Conservation (phyloP, 495 filamentous ascomycete genomes). For the Astrocystis sublimbata region DNA sequence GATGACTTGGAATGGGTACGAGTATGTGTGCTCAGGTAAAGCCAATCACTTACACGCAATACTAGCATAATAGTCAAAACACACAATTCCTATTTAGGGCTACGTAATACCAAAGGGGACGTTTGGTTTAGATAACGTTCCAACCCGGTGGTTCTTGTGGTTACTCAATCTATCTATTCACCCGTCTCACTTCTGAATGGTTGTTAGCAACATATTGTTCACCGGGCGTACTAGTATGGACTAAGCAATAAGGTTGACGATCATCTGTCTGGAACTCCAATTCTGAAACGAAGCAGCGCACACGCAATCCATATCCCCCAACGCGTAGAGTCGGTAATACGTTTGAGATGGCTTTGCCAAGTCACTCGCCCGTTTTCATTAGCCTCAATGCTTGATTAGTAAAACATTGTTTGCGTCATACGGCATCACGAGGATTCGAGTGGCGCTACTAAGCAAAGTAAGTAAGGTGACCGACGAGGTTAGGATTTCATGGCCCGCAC, state of each 20-base stretch:
- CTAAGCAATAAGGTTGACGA: neutral
- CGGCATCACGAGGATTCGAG: neutral
- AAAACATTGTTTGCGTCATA: neutral
- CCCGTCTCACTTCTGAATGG: neutral
- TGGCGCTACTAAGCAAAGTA: neutral
- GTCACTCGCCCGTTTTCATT: neutral
- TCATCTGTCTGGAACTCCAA: neutral
- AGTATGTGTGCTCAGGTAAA: too few species aligned
- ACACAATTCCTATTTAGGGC: too few species aligned
- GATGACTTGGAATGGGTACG: too few species aligned
- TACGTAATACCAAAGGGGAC: too few species aligned
- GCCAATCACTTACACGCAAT: too few species aligned
- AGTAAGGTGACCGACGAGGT: too few species aligned
- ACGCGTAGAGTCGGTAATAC: neutral
- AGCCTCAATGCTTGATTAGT: neutral
- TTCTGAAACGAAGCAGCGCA: neutral
- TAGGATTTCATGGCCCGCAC: constrained; percentile 1
- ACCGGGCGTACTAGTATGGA: neutral
- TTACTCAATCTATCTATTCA: neutral
- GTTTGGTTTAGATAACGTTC: too few species aligned
- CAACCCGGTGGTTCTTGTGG: neutral
- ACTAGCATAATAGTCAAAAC: too few species aligned
- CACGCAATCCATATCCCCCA: neutral
- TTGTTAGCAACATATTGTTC: neutral
- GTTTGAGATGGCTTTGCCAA: neutral